These are phyloP conservation scores for Vachellia collinsii DNA, from an alignment of 306 rosid species.

Conservation along the genomic window DNA sequence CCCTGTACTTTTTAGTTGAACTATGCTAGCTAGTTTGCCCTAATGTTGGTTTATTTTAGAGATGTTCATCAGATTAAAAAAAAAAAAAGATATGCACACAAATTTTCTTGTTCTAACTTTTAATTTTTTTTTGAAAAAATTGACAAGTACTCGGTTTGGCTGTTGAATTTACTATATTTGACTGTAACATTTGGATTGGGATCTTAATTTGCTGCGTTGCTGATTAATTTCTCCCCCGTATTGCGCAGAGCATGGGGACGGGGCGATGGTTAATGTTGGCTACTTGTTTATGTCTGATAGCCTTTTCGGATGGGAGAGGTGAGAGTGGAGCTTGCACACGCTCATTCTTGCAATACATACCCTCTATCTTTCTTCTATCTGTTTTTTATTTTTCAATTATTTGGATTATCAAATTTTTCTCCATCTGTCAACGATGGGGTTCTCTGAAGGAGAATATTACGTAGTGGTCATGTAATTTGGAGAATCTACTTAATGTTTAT, in stretches of 20 bases:
- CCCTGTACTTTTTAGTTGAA: not conserved
- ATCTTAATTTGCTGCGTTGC: not conserved
- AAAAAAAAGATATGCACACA: not conserved
- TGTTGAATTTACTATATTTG: constrained; percentile 18
- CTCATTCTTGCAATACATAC: not conserved
- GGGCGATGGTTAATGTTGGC: constrained; percentile 54
- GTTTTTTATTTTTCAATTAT: not conserved
- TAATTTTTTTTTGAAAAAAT: not conserved
- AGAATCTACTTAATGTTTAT: not conserved
- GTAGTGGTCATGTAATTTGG: not conserved
- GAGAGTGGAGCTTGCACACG: constrained; percentile 23
- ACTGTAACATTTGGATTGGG: not conserved
- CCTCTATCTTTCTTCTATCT: not conserved
- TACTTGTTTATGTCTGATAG: constrained; percentile 42
- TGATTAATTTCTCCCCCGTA: not conserved
- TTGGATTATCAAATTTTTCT: constrained; percentile 8
- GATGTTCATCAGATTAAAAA: not conserved
- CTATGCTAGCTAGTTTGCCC: constrained; percentile 28
- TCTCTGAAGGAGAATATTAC: not conserved
- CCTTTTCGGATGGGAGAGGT: constrained; percentile 67
- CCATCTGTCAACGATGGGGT: constrained; percentile 5
- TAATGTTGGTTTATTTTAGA: not conserved
- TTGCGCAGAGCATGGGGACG: constrained; percentile 59
- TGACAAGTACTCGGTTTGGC: constrained; percentile 1
- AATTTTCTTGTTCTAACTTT: not conserved